Evolutionary conservation across 1,139 yeast species (phyloP).

Genomic region (Taphrina confusa): DNA sequence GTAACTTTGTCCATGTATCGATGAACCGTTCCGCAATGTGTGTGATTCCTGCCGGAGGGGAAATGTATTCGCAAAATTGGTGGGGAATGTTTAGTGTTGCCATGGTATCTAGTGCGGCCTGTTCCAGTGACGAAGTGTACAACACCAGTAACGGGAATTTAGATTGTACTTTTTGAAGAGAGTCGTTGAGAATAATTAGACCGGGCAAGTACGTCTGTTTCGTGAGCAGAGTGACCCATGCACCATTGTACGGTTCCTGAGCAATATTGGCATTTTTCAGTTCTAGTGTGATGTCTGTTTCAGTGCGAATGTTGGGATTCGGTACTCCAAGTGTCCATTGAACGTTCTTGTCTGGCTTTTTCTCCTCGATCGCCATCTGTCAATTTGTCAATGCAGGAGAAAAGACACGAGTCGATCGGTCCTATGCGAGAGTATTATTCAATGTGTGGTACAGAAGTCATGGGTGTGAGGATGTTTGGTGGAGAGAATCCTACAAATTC

Average conservation of each 20-base stretch:
- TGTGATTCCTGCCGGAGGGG: constrained; percentile 2
- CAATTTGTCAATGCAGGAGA: no score
- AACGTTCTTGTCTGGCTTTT: no score
- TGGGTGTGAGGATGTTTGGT: no score
- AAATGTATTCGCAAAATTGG: neutral
- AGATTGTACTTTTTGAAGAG: constrained; percentile 50
- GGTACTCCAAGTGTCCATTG: constrained; percentile 22
- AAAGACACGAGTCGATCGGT: no score
- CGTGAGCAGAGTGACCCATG: constrained; percentile 59
- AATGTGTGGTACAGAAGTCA: no score
- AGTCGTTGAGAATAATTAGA: constrained; percentile 53
- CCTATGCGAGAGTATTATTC: no score
- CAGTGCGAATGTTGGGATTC: constrained; percentile 6
- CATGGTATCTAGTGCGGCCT: constrained; percentile 1
- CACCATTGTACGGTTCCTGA: constrained; percentile 7
- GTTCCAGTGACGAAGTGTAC: constrained; percentile 42
- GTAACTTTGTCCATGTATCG: constrained; percentile 62
- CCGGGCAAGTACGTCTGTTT: constrained; percentile 55
- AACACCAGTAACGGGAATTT: constrained; percentile 55
- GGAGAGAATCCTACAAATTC: no score
- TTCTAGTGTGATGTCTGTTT: constrained; percentile 18
- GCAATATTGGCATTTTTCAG: neutral
- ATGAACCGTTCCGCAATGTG: constrained; percentile 49
- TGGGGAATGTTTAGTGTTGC: neutral
- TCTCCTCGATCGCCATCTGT: no score